A percentile compares a stretch with the other conserved stretches of the same genome.
These are phyloP conservation scores for Candida tropicalis DNA, from an alignment of 1,139 yeast genomes.

Conservation along the genomic window DNA sequence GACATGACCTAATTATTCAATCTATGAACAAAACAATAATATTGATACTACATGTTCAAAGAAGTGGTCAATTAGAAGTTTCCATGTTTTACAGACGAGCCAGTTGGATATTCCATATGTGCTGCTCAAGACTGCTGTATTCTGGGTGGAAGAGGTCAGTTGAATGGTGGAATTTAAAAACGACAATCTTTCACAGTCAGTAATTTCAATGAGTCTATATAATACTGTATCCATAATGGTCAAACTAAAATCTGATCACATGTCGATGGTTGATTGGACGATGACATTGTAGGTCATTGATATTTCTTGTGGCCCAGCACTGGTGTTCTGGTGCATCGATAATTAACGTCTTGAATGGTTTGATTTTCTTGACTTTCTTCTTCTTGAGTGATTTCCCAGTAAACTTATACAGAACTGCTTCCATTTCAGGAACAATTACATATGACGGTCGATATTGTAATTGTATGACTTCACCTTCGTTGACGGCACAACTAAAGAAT, in stretches of 20 bases:
- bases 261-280: conserved; percentile 5
- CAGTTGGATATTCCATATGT: conserved; percentile 40
- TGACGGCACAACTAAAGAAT: conserved; percentile 12
- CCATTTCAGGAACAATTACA: conserved; percentile 13
- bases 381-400: conserved; percentile 11
- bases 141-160: too few species aligned
- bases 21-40: too few species aligned
- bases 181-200: too few species aligned
- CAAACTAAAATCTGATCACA: conserved; percentile 3
- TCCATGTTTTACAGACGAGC: too few species aligned
- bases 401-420: conserved; percentile 11
- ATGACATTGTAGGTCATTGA: conserved; percentile 14
- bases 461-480: conserved; percentile 15
- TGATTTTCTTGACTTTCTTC: conserved; percentile 7
- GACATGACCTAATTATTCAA: too few species aligned
- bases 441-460: conserved; percentile 16
- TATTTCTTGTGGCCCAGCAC: conserved; percentile 15
- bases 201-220: conserved; percentile 31
- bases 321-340: conserved; percentile 17
- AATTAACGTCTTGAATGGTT: conserved; percentile 16
- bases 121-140: conserved; percentile 47
- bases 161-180: too few species aligned
- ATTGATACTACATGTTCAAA: too few species aligned
- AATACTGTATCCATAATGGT: conserved; percentile 9
- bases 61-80: conserved; percentile 49